Base-by-base conservation (phyloP, 2,329 filamentous ascomycete species). In the Penicillium sp. region DNA sequence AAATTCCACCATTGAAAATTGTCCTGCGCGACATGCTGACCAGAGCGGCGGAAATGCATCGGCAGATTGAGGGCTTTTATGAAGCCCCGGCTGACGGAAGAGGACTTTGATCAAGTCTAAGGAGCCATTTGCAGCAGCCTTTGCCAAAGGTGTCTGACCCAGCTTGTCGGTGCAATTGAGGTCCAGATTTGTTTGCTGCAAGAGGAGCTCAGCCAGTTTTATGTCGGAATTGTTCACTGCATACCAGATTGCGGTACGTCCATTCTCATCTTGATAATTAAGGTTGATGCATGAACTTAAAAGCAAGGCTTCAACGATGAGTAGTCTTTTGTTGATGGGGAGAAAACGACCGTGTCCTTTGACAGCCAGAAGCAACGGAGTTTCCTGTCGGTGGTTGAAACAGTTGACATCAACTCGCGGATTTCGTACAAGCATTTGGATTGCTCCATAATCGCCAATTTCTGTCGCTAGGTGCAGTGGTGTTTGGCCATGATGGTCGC, bases 271-370 rank as follows among this genome's bases (percentile, higher is more conserved):
- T 49, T 31, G n/a, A 2, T 49, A 13, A 37, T 49, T 49, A 12
- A 47, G 32, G 32, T 47, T 37, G 18, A 37, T 5, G 2, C 6
- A 47, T 37, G 9, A 23, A 47, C 35, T 49, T 0, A 49, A 27
- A 49, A 49, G 46, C 25, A 49, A 49, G 35, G 46, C 35, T 49
- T 49, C n/a, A 40, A 49, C 27, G 12, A 49, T 12, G 8, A 49
- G 35, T 8, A 49, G 25, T 8, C 35, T 4, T 49, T 49, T 49
- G 0, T 49, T 23, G 25, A 32, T 49, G 1, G 46, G 46, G 34
- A 47, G 46, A 2, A 47, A 47, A 38, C 34, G 46, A 4, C 46
- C 23, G 34, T 38, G 6, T 29, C 34, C 16, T 47, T 47, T 47
- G 16, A 47, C 23, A 21, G 34, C 46, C 16, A 47, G 34, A 38